These are phyloP conservation scores for Penicillium parvum DNA, from an alignment of 495 filamentous ascomycete genomes.

Conservation along the genomic window DNA sequence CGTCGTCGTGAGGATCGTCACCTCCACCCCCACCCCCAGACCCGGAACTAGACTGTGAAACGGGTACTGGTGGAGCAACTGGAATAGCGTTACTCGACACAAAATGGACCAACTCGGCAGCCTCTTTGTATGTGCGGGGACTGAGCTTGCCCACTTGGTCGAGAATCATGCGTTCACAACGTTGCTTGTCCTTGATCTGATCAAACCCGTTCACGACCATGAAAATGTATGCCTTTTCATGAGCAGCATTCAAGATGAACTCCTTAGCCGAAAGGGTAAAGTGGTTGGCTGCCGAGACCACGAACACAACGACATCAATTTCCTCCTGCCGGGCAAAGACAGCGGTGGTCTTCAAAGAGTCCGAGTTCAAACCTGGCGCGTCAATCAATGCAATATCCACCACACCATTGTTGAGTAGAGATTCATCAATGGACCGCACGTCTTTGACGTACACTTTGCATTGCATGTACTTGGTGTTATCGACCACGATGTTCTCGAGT, in stretches of 20 bases:
- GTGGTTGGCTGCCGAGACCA: slow-evolving; percentile 95
- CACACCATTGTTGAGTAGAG: slow-evolving; percentile 92
- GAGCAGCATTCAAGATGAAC: slow-evolving; percentile 91
- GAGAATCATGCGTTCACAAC: slow-evolving; percentile 84
- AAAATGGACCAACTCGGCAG: slow-evolving; percentile 90
- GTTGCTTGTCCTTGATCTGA: slow-evolving; percentile 82
- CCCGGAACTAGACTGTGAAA: slow-evolving; percentile 45
- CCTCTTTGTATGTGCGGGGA: slow-evolving; percentile 87
- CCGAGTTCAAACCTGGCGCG: slow-evolving; percentile 90
- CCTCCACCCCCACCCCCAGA: slow-evolving; percentile 56
- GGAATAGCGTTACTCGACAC: slow-evolving; percentile 95
- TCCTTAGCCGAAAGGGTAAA: slow-evolving; percentile 95
- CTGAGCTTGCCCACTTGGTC: slow-evolving; percentile 82
- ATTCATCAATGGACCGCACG: slow-evolving; percentile 85
- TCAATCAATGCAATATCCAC: slow-evolving; percentile 98
- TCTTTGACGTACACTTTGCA: slow-evolving; percentile 98
- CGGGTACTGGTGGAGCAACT: slow-evolving; percentile 52
- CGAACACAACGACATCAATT: slow-evolving; percentile 98
- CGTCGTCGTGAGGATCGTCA: slow-evolving; percentile 49
- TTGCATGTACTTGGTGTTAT: slow-evolving; percentile 81
- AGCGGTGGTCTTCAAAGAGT: slow-evolving; percentile 94
- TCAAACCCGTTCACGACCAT: slow-evolving; percentile 98
- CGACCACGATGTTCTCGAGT: slow-evolving; percentile 83
- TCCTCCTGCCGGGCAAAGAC: slow-evolving; percentile 96
- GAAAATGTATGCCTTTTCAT: slow-evolving; percentile 98